phyloP scores from a whole-genome alignment of 2,329 filamentous ascomycete genomes.

The Geosmithia putterillii region DNA sequence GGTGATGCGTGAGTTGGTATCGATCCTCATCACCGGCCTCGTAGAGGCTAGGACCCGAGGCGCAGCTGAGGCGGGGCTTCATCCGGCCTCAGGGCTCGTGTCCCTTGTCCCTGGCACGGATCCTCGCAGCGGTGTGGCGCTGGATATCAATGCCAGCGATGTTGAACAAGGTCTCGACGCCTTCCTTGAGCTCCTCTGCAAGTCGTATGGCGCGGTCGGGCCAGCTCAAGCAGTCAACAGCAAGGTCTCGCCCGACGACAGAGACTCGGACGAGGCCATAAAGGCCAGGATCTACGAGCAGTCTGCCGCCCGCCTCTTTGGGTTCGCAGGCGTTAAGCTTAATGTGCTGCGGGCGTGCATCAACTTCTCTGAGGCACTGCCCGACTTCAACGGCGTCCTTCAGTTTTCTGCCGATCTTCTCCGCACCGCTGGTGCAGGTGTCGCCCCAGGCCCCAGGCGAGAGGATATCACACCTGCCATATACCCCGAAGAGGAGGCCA shows the following conservation, averaged over 20 bases:
- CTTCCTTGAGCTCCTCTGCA: constrained; percentile 48
- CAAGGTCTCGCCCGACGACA: constrained; percentile 6
- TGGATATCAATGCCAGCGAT: constrained; percentile 53
- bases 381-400: constrained; percentile 83
- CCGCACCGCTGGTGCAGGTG: constrained; percentile 67
- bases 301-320: constrained; percentile 52
- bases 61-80: constrained; percentile 90
- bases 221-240: constrained; percentile 23
- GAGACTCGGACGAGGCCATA: constrained; percentile 39
- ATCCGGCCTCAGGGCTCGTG: constrained; percentile 79
- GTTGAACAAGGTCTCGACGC: constrained; percentile 54
- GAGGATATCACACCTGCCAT: constrained; percentile 61
- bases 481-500: constrained; percentile 69
- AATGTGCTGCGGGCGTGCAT: constrained; percentile 84
- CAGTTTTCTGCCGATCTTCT: constrained; percentile 77
- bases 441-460: constrained; percentile 58
- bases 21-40: constrained; percentile 69
- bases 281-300: constrained; percentile 48
- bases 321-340: constrained; percentile 68
- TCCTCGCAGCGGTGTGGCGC: constrained; percentile 20
- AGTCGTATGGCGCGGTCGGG: constrained; percentile 50
- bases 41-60: constrained; percentile 86
- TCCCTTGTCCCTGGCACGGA: constrained; percentile 46
- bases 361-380: constrained; percentile 84
- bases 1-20: constrained; percentile 74